These are phyloP conservation scores for Tulasnella calospora DNA, from an alignment of 768 basidiomycete genomes.

Conservation along the genomic window DNA sequence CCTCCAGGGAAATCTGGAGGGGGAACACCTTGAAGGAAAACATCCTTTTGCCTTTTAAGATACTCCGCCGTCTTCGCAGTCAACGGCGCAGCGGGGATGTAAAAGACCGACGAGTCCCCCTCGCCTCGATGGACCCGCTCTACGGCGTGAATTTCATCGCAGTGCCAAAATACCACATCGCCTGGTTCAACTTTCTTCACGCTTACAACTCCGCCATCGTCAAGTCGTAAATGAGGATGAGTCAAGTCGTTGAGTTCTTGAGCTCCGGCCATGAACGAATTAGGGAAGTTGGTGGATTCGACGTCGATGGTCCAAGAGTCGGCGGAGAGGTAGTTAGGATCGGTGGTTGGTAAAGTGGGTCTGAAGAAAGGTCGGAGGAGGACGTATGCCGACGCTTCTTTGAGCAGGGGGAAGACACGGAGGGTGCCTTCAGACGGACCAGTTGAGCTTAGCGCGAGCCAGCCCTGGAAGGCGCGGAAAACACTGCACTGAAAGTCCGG, in stretches of 20 bases:
- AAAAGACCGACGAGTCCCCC: slow-evolving; percentile 28
- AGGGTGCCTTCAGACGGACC: slow-evolving; percentile 60
- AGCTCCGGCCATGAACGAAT: slow-evolving; percentile 49
- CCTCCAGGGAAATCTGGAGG: slow-evolving; percentile 27
- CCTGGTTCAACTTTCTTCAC: slow-evolving; percentile 58
- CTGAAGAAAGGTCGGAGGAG: slow-evolving; percentile 64
- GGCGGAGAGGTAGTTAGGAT: slow-evolving; percentile 37
- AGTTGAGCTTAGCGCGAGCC: slow-evolving; percentile 55
- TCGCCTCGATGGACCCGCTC: slow-evolving; percentile 12
- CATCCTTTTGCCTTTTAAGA: slow-evolving; percentile 7
- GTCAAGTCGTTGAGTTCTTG: slow-evolving; percentile 53
- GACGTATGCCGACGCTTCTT: slow-evolving; percentile 54
- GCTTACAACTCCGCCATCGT: slow-evolving; percentile 50
- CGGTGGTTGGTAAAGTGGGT: slow-evolving; percentile 33
- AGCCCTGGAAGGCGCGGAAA: slow-evolving; percentile 38
- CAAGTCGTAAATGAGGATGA: slow-evolving; percentile 60
- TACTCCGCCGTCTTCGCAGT: slow-evolving; percentile 28
- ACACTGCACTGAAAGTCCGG: slow-evolving; percentile 33
- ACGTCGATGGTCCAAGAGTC: slow-evolving; percentile 57
- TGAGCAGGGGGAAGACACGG: slow-evolving; percentile 54
- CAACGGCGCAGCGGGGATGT: slow-evolving; percentile 27
- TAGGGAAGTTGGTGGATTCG: slow-evolving; percentile 50
- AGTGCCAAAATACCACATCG: slow-evolving; percentile 44
- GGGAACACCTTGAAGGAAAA: slow-evolving; percentile 6
- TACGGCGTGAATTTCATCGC: slow-evolving; percentile 24